Base-by-base conservation (phyloP, 345 rosid species). In the Euphorbia peplus region DNA sequence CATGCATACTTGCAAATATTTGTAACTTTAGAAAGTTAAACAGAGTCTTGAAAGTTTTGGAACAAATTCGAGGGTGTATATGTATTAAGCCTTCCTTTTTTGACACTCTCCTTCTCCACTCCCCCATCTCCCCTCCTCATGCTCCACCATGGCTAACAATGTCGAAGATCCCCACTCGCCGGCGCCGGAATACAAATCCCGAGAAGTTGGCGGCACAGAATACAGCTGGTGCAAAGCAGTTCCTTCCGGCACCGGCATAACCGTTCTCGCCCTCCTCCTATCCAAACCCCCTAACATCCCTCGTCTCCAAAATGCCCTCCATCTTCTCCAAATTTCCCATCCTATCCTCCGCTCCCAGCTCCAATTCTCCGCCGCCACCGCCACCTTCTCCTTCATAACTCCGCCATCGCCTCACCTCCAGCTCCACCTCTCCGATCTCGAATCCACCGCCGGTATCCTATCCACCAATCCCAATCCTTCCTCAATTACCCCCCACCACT, bases 211-310 rank as follows among this genome's bases (percentile, higher is more conserved):
- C 28, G 86, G 89, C 46, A 87, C 91, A 41, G 96, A 93, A 78
- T 78, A 79, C 71, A 87, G 96, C 66, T 93, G 97, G 98, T 93
- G 97, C 86, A 84, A 75, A 76, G 95, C 96, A 5, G 88, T 91
- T 11, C 82, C 87, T 2, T 70, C 66, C n/a, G 98, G 98, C 56
- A 93, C 96, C 16, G 97, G 97, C 63, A 82, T 82, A 78, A 85
- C 96, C 21, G 97, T 89, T 71, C 73, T 93, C 15, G 83, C 85
- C 56, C 90, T 93, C 69, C 83, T 80, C 61, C 76, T 88, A 6
- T 69, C 85, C 13, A 78, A 78, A 60, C 76, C 69, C 0, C 88
- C 87, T 0, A 63, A 84, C 41, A 70, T 85, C 47, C 56, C 75
- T 18, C 51, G 59, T 73, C 78, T 91, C 79, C 85, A 82, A 73